A percentile compares a stretch with the other conserved stretches of the same genome.
Evolutionary conservation across 2,329 filamentous ascomycete species (phyloP).

Genomic region (Aspergillus chevalieri): DNA sequence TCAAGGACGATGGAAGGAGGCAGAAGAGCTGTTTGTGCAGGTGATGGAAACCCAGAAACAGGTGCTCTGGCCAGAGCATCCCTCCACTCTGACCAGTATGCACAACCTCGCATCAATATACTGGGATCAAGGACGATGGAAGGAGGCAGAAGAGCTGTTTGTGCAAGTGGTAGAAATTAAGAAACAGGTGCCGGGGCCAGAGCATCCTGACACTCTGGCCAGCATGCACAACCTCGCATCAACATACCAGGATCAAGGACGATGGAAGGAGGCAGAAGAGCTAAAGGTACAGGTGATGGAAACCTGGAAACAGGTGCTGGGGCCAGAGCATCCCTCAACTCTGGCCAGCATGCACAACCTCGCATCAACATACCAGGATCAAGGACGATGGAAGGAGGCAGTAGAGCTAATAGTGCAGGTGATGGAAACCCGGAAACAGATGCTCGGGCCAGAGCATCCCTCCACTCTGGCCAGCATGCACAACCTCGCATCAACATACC

Average conservation of each 20-base stretch:
- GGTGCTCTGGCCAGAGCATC: conserved; percentile 6
- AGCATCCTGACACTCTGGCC: not conserved
- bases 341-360: too few species aligned
- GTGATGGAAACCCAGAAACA: conserved; percentile 1
- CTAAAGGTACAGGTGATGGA: not conserved
- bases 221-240: not conserved
- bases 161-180: not conserved
- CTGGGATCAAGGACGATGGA: not conserved
- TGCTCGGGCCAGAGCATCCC: too few species aligned
- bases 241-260: not conserved
- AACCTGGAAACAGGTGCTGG: not conserved
- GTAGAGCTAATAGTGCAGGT: too few species aligned
- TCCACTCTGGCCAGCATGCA: too few species aligned
- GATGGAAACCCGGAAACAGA: too few species aligned
- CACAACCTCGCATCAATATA: not conserved
- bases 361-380: too few species aligned
- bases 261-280: not conserved
- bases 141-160: not conserved
- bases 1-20: not conserved
- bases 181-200: not conserved
- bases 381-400: too few species aligned
- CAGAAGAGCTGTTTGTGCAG: not conserved
- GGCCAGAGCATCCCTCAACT: not conserved
- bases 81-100: not conserved
- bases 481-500: not conserved